These are phyloP conservation scores for Podaxis pistillaris DNA, from an alignment of 768 basidiomycete species.

Conservation along the genomic window DNA sequence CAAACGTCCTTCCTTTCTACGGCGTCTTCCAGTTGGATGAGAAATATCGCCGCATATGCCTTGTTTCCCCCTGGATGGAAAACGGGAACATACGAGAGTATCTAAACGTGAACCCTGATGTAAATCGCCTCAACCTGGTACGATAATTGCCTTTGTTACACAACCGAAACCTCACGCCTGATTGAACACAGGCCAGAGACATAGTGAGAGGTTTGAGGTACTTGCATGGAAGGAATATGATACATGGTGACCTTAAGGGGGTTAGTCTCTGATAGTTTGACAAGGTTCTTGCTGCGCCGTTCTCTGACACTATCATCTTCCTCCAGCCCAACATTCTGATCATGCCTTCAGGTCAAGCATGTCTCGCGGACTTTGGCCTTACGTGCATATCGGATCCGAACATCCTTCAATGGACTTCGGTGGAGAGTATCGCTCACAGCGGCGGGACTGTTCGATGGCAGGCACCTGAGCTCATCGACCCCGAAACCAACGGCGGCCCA, in stretches of 20 bases:
- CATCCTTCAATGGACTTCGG: conserved; percentile 19
- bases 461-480: conserved; percentile 35
- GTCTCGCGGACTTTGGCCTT: conserved; percentile 51
- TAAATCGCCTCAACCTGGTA: conserved; percentile 17
- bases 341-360: conserved; percentile 36
- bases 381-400: conserved; percentile 25
- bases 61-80: conserved; percentile 37
- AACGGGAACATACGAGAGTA: conserved; percentile 31
- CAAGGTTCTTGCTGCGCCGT: too few species aligned
- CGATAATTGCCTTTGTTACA: neutral
- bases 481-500: conserved; percentile 16
- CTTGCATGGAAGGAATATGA: conserved; percentile 30
- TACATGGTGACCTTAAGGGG: conserved; percentile 41
- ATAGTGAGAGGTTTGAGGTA: conserved; percentile 29
- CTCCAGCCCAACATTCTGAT: conserved; percentile 46
- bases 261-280: conserved; percentile 1
- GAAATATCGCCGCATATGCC: conserved; percentile 23
- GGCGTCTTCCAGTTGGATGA: conserved; percentile 28
- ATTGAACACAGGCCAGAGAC: conserved; percentile 24
- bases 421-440: conserved; percentile 17
- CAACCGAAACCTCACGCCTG: neutral
- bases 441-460: conserved; percentile 34
- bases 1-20: conserved; percentile 33
- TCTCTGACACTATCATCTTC: neutral
- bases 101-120: conserved; percentile 16